Conservation (phyloP, 2,329 filamentous ascomycete genomes). For the Stagonosporopsis tanaceti region DNA sequence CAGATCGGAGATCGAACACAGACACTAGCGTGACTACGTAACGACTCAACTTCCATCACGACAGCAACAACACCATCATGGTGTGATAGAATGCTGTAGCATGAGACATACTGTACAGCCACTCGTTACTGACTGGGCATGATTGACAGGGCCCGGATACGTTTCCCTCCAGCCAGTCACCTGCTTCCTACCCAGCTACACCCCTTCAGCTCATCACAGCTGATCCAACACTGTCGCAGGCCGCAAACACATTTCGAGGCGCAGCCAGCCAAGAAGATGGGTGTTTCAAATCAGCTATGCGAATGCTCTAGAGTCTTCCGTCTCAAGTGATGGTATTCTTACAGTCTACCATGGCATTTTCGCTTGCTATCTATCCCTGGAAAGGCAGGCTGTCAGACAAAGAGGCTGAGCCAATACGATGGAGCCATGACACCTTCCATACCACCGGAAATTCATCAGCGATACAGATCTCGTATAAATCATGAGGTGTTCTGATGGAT, state of each 20-base stretch:
- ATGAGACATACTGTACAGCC: conserved; percentile 8
- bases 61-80: not conserved
- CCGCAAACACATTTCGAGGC: conserved; percentile 1
- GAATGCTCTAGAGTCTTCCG: not conserved
- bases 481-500: not conserved
- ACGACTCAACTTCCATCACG: not conserved
- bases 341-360: not conserved
- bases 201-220: not conserved
- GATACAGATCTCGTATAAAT: no score
- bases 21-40: not conserved
- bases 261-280: not conserved
- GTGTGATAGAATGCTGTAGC: not conserved
- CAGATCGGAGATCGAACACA: not conserved
- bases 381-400: not conserved
- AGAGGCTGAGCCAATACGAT: conserved; percentile 2
- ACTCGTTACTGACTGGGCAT: not conserved
- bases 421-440: not conserved
- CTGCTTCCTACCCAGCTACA: not conserved
- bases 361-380: not conserved
- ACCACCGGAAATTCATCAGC: not conserved
- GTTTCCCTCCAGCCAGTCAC: conserved; percentile 4
- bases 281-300: not conserved
- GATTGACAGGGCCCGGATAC: conserved; percentile 1
- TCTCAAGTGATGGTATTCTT: not conserved
- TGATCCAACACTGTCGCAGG: conserved; percentile 7